Evolutionary conservation across 768 basidiomycete genomes (phyloP).

Genomic region (Podaxis carcinomalis): DNA sequence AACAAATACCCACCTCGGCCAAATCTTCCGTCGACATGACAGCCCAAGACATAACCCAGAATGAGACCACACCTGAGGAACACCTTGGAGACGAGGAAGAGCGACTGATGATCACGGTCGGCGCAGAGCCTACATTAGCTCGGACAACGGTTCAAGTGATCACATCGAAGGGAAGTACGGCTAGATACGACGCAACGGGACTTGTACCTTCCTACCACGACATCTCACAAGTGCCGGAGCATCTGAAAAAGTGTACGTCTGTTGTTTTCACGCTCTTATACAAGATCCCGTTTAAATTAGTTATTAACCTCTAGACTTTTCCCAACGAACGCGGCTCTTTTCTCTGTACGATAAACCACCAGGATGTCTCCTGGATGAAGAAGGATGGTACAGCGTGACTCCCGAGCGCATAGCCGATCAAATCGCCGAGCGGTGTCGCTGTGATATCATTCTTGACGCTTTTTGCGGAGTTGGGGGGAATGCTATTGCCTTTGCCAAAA

Average conservation of each 20-base stretch:
- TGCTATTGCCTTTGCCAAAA: slow-evolving; percentile 93
- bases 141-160: not conserved
- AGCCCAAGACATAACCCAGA: not conserved
- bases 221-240: slow-evolving; percentile 64
- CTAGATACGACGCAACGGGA: slow-evolving; percentile 63
- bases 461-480: slow-evolving; percentile 99
- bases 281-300: not conserved
- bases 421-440: slow-evolving; percentile 90
- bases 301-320: slow-evolving; percentile 59
- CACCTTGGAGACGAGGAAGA: not conserved
- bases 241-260: slow-evolving; percentile 78
- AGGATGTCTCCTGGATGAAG: slow-evolving; percentile 86
- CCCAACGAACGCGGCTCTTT: slow-evolving; percentile 79
- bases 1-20: not conserved
- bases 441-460: slow-evolving; percentile 81
- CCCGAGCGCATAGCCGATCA: slow-evolving; percentile 90
- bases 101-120: not conserved
- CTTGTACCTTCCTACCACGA: slow-evolving; percentile 70
- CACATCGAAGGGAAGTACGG: not conserved
- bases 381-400: slow-evolving; percentile 98
- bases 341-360: slow-evolving; percentile 62
- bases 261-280: not conserved
- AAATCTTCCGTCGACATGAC: not conserved
- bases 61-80: not conserved
- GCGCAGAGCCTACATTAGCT: not conserved